phyloP scores from a whole-genome alignment of 2,329 filamentous ascomycete genomes.

The Colletotrichum magnum region DNA sequence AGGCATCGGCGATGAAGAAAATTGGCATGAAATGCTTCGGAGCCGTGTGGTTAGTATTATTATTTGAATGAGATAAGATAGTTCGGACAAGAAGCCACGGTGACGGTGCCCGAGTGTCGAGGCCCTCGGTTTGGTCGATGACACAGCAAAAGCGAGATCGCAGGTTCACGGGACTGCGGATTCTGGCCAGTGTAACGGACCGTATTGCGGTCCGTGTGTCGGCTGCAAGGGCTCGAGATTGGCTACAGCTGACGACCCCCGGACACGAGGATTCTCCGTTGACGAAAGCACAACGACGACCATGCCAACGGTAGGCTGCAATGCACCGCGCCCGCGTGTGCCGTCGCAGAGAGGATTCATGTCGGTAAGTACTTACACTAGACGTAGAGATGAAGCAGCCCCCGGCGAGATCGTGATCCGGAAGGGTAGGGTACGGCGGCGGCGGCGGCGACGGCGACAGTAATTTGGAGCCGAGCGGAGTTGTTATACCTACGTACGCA shows the following conservation, averaged over 20 bases:
- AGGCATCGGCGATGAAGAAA: slow-evolving; percentile 33
- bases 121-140: slow-evolving; percentile 46
- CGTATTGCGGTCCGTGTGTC: slow-evolving; percentile 12
- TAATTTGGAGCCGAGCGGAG: no score
- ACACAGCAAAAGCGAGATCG: slow-evolving; percentile 54
- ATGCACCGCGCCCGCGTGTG: background rate
- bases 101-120: background rate
- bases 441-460: no score
- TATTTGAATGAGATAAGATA: slow-evolving; percentile 5
- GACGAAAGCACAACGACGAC: slow-evolving; percentile 20
- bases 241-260: background rate
- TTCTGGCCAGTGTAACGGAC: background rate
- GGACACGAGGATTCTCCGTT: slow-evolving; percentile 5
- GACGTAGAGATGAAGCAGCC: no score
- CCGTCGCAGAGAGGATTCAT: background rate
- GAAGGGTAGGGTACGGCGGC: no score
- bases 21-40: background rate
- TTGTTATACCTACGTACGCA: no score
- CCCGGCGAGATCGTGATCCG: no score
- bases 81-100: background rate
- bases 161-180: slow-evolving; percentile 41
- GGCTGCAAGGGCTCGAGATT: background rate
- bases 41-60: background rate
- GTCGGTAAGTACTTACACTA: no score
- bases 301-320: background rate